Percentiles rank a stretch among this genome's conserved stretches.
phyloP scores from a whole-genome alignment of 495 filamentous ascomycete genomes.

The Tuber calosporum region DNA sequence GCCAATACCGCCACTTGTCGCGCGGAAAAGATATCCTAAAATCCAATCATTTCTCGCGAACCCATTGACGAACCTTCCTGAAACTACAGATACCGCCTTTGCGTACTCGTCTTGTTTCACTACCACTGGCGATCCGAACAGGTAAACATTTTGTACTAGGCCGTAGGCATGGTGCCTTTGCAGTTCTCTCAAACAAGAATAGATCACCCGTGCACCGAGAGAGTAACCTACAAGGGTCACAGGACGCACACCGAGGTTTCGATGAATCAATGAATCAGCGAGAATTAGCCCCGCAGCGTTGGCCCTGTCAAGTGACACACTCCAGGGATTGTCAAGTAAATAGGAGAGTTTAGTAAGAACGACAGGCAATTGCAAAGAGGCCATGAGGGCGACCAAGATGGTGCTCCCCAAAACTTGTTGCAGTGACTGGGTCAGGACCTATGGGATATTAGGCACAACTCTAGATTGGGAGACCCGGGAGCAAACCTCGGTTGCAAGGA shows the following conservation, averaged over 20 bases:
- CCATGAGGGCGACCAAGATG: conserved; percentile 80
- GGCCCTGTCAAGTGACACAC: conserved; percentile 83
- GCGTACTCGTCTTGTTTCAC: conserved; percentile 88
- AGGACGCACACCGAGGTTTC: conserved; percentile 83
- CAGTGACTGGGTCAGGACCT: conserved; percentile 90
- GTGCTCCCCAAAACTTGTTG: conserved; percentile 93
- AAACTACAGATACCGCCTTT: conserved; percentile 68
- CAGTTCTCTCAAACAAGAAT: conserved; percentile 81
- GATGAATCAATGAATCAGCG: conserved; percentile 85
- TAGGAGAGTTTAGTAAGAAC: conserved; percentile 92
- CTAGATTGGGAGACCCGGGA: conserved; percentile 14
- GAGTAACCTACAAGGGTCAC: conserved; percentile 97
- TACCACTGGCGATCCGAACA: conserved; percentile 88
- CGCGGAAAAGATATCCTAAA: conserved; percentile 89
- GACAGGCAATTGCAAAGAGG: conserved; percentile 84
- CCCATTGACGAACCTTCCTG: conserved; percentile 88
- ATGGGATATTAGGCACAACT: conserved; percentile 12
- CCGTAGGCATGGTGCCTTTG: conserved; percentile 81
- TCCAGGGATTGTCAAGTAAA: conserved; percentile 97
- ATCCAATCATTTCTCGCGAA: conserved; percentile 97
- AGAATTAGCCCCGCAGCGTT: conserved; percentile 85
- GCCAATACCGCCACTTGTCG: conserved; percentile 86
- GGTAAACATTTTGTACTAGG: conserved; percentile 87
- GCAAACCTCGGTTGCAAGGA: conserved; percentile 86
- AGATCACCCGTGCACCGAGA: conserved; percentile 85